Conservation (phyloP, 441 rosid genomes). For the Kokia cookei region DNA sequence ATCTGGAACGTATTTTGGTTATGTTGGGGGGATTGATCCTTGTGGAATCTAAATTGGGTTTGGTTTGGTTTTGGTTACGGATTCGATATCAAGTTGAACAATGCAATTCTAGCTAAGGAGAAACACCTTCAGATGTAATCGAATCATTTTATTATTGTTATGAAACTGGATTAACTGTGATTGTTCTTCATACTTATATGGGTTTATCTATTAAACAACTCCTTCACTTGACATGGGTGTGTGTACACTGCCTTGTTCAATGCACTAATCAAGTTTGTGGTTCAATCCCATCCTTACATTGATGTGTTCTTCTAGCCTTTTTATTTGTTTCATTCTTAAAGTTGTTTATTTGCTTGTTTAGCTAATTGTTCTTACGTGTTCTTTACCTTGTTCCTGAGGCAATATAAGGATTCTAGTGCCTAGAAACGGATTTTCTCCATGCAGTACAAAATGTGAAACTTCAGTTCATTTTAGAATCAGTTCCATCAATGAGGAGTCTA, state of each 20-base stretch:
- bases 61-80: slow-evolving; percentile 16
- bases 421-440: no score
- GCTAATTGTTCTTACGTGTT: background rate
- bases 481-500: no score
- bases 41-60: background rate
- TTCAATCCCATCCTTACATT: background rate
- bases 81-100: slow-evolving; percentile 71
- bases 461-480: no score
- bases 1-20: background rate
- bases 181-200: background rate
- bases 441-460: no score
- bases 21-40: no score
- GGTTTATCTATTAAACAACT: no score
- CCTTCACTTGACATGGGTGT: background rate
- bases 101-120: slow-evolving; percentile 93
- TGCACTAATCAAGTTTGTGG: background rate
- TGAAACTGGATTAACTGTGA: background rate
- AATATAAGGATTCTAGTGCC: no score
- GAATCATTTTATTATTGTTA: no score
- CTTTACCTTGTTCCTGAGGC: no score
- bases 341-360: background rate
- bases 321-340: background rate
- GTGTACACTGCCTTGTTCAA: background rate
- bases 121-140: slow-evolving; percentile 83
- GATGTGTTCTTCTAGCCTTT: background rate